phyloP scores from a whole-genome alignment of 1,284 basidiomycete genomes.

The Boletus semigastroideus region DNA sequence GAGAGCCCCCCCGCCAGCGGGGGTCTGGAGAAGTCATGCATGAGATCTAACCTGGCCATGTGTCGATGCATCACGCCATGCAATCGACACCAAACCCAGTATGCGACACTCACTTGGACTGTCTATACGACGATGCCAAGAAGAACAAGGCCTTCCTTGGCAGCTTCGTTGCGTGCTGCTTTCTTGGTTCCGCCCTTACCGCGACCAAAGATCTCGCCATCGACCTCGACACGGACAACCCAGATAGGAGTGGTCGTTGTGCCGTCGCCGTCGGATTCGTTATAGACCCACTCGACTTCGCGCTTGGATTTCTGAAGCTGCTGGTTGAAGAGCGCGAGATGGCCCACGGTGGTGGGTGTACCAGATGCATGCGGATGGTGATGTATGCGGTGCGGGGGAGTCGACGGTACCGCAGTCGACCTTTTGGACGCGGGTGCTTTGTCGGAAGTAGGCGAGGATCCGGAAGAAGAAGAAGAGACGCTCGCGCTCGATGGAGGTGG shows the following conservation, averaged over 20 bases:
- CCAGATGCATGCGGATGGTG: constrained; percentile 20
- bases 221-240: constrained; percentile 61
- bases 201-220: constrained; percentile 53
- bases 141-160: constrained; percentile 53
- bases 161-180: constrained; percentile 69
- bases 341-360: constrained; percentile 46
- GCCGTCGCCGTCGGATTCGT: constrained; percentile 43
- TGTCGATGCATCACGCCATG: background rate
- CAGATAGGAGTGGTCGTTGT: constrained; percentile 69
- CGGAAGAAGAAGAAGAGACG: constrained; percentile 17
- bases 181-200: constrained; percentile 74
- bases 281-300: constrained; percentile 67
- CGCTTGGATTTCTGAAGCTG: constrained; percentile 56
- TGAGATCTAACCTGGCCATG: constrained; percentile 19
- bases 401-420: background rate
- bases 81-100: background rate
- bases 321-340: constrained; percentile 77
- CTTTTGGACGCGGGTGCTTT: background rate
- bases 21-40: constrained; percentile 58
- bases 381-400: constrained; percentile 6
- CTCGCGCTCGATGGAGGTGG: constrained; percentile 23
- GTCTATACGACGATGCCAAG: constrained; percentile 43
- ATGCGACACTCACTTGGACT: constrained; percentile 3
- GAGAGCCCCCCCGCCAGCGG: constrained; percentile 41
- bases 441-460: background rate